These are phyloP conservation scores for Botrytis sinoallii DNA, from an alignment of 2,329 filamentous ascomycete species.

Conservation along the genomic window DNA sequence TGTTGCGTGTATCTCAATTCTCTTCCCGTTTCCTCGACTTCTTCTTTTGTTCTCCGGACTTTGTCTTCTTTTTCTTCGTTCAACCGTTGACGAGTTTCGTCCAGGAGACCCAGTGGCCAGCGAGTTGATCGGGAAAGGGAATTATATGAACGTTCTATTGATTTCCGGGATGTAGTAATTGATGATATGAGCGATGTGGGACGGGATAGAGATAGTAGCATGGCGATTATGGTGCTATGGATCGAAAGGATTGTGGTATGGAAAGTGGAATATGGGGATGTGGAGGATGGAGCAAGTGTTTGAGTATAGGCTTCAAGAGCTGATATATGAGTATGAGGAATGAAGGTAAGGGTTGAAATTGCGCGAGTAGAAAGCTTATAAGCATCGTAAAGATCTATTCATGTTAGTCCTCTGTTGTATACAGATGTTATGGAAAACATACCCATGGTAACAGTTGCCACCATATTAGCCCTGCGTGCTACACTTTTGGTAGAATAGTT, in stretches of 20 bases:
- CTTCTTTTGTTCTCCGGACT: slow-evolving; percentile 64
- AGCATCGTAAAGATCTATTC: slow-evolving; percentile 66
- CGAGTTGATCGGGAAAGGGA: slow-evolving; percentile 71
- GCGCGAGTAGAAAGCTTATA: slow-evolving; percentile 53
- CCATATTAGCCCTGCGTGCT: slow-evolving; percentile 72
- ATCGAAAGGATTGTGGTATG: slow-evolving; percentile 75
- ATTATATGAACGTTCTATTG: slow-evolving; percentile 73
- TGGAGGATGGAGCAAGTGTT: slow-evolving; percentile 63
- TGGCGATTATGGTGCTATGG: slow-evolving; percentile 79
- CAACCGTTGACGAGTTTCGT: slow-evolving; percentile 79
- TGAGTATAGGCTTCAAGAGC: slow-evolving; percentile 72
- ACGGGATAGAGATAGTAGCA: slow-evolving; percentile 74
- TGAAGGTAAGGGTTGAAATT: slow-evolving; percentile 57
- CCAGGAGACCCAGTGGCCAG: slow-evolving; percentile 78
- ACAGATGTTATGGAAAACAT: slow-evolving; percentile 32
- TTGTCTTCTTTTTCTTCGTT: slow-evolving; percentile 83
- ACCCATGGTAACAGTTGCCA: slow-evolving; percentile 64
- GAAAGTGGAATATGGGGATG: slow-evolving; percentile 69
- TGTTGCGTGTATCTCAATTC: slow-evolving; percentile 92
- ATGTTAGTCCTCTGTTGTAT: slow-evolving; percentile 32
- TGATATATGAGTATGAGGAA: slow-evolving; percentile 64
- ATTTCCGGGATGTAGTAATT: slow-evolving; percentile 70
- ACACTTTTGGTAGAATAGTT: slow-evolving; percentile 80
- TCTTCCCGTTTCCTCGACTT: slow-evolving; percentile 70
- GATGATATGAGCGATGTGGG: slow-evolving; percentile 74